Evolutionary conservation across 225 moss, liverwort and hornwort species (phyloP).

Genomic region (Thuidium tamariscinum): DNA sequence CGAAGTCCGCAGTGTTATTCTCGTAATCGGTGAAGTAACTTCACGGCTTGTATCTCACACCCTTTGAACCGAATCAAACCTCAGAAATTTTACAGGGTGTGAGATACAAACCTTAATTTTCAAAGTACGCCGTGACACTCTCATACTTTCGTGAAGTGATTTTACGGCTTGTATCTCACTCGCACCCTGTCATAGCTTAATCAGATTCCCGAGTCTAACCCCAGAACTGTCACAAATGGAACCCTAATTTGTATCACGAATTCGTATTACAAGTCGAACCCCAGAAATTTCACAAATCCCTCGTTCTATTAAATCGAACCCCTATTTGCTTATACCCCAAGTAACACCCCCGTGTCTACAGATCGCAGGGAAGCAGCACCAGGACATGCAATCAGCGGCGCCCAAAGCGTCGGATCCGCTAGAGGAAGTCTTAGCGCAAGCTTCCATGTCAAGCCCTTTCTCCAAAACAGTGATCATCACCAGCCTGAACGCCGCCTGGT

Average conservation of each 20-base stretch:
- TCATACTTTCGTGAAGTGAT: neutral
- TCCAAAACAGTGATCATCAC: conserved; percentile 61
- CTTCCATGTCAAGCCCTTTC: conserved; percentile 22
- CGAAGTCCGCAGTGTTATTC: neutral
- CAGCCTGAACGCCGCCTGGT: conserved; percentile 72
- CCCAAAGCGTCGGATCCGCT: neutral
- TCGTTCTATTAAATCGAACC: neutral
- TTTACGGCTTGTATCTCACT: neutral
- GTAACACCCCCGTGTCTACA: neutral
- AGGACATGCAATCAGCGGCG: neutral
- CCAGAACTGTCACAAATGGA: neutral
- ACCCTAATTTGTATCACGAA: neutral
- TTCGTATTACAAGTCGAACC: neutral
- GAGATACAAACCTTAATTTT: neutral
- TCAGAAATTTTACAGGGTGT: neutral
- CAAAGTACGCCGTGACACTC: neutral
- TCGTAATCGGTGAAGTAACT: neutral
- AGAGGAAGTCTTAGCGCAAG: conserved; percentile 18
- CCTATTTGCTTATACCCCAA: neutral
- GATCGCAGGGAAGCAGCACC: neutral
- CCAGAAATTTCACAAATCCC: neutral
- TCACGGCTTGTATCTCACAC: neutral
- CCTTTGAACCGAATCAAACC: neutral
- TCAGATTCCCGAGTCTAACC: neutral
- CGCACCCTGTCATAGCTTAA: neutral